Percentiles rank a stretch among this genome's conserved stretches.
These are phyloP conservation scores for Leccinum disarticulatum DNA, from an alignment of 768 basidiomycete species.

Conservation along the genomic window DNA sequence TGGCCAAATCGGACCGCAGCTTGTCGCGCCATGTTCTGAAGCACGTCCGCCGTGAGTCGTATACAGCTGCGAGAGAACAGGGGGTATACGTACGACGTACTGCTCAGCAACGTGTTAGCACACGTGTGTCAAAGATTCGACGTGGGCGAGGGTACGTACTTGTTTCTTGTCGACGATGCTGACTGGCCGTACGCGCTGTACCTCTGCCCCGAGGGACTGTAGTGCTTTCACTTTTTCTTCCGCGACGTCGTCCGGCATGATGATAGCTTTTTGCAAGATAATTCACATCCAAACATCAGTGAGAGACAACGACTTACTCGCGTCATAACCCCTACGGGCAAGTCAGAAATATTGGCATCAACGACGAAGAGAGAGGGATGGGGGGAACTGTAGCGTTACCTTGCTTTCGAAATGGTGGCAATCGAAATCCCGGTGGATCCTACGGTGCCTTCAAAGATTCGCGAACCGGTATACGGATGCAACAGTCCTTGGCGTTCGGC, in stretches of 20 bases:
- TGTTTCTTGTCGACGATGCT: conserved; percentile 98
- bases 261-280: conserved; percentile 56
- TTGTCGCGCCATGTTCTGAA: conserved; percentile 83
- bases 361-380: not conserved
- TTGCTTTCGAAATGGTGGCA: conserved; percentile 87
- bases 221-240: conserved; percentile 89
- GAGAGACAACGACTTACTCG: conserved; percentile 50
- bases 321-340: conserved; percentile 73
- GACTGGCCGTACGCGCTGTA: conserved; percentile 87
- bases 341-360: not conserved
- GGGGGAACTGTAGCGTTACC: conserved; percentile 43
- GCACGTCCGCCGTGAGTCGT: not conserved
- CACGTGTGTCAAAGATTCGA: not conserved
- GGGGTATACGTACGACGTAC: conserved; percentile 59
- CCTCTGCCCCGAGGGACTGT: conserved; percentile 80
- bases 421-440: conserved; percentile 96
- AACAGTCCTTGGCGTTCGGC: conserved; percentile 84
- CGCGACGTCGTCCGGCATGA: conserved; percentile 88
- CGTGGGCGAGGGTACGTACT: conserved; percentile 39
- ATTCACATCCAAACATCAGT: not conserved
- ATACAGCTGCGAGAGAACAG: not conserved
- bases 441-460: conserved; percentile 96
- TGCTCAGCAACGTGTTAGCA: conserved; percentile 24
- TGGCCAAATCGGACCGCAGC: conserved; percentile 74
- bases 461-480: conserved; percentile 82